Evolutionary conservation across 352 stramenopile species (phyloP).

Genomic region (Globisporangium splendens): DNA sequence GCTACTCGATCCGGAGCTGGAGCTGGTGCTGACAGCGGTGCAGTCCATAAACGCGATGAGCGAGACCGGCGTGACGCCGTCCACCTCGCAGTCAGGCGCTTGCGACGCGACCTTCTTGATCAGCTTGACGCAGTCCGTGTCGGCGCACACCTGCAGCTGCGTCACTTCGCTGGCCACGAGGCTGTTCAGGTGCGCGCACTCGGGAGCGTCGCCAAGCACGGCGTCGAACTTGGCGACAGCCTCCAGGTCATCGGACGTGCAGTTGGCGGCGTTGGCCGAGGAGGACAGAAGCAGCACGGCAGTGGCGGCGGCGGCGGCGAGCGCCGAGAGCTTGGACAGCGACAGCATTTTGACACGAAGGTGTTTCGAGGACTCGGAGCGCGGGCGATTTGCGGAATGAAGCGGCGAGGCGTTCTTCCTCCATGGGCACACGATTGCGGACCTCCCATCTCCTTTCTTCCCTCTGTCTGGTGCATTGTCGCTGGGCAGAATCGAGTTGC

Average conservation of each 20-base stretch:
- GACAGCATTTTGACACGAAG: background rate
- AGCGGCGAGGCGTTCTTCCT: background rate
- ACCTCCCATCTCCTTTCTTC: too few relatives aligned
- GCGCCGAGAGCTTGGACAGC: background rate
- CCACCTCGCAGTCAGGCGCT: slow-evolving; percentile 9
- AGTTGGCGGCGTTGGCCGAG: slow-evolving; percentile 5
- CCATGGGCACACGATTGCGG: too few relatives aligned
- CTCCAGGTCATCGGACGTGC: slow-evolving; percentile 7
- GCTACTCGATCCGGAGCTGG: background rate
- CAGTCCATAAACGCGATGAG: slow-evolving; percentile 13
- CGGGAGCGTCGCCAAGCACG: slow-evolving; percentile 4
- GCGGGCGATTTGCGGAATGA: background rate
- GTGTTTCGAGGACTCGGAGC: background rate
- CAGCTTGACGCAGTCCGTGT: slow-evolving; percentile 11
- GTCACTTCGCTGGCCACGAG: slow-evolving; percentile 12
- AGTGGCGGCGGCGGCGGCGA: background rate
- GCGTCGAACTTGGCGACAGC: slow-evolving; percentile 9
- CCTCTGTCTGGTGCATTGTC: background rate
- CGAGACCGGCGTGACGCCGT: slow-evolving; percentile 11
- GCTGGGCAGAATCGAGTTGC: background rate
- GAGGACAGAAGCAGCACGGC: background rate
- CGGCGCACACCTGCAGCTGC: slow-evolving; percentile 12
- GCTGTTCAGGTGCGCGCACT: slow-evolving; percentile 16
- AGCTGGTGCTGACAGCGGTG: background rate
- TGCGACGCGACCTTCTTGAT: slow-evolving; percentile 12